These are phyloP conservation scores for Pleurotus cornucopiae DNA, from an alignment of 768 basidiomycete species.

Conservation along the genomic window DNA sequence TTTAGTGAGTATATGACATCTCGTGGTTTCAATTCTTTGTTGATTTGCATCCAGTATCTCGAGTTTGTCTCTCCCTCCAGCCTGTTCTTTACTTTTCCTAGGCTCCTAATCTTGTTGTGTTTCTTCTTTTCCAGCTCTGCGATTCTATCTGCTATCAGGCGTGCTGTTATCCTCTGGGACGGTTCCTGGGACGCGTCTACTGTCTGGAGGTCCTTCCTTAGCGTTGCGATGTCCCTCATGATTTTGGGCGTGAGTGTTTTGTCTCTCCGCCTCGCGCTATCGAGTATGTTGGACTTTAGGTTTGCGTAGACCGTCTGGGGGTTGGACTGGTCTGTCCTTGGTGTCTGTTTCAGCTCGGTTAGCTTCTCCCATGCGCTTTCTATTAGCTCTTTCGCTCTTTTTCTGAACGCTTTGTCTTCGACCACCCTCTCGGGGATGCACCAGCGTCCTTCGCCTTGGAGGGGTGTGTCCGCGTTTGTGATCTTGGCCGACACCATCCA, in stretches of 20 bases:
- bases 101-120: slow-evolving; percentile 4
- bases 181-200: neutral
- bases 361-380: too few relatives aligned
- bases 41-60: neutral
- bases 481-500: too few relatives aligned
- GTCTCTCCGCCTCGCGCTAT: neutral
- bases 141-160: slow-evolving; percentile 4
- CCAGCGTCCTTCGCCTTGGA: too few relatives aligned
- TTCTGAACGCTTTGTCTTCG: too few relatives aligned
- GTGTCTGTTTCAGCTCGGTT: neutral
- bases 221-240: neutral
- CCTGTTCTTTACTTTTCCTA: neutral
- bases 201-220: neutral
- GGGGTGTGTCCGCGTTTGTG: too few relatives aligned
- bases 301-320: neutral
- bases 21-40: neutral
- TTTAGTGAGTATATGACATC: slow-evolving; percentile 4
- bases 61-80: slow-evolving; percentile 3
- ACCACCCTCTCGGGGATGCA: too few relatives aligned
- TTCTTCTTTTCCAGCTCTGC: neutral
- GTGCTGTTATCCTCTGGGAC: neutral
- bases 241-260: slow-evolving; percentile 10
- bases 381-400: too few relatives aligned
- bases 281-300: neutral
- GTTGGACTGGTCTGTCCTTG: neutral